These are phyloP conservation scores for Filobasidium floriforme DNA, from an alignment of 768 basidiomycete genomes.

Conservation along the genomic window DNA sequence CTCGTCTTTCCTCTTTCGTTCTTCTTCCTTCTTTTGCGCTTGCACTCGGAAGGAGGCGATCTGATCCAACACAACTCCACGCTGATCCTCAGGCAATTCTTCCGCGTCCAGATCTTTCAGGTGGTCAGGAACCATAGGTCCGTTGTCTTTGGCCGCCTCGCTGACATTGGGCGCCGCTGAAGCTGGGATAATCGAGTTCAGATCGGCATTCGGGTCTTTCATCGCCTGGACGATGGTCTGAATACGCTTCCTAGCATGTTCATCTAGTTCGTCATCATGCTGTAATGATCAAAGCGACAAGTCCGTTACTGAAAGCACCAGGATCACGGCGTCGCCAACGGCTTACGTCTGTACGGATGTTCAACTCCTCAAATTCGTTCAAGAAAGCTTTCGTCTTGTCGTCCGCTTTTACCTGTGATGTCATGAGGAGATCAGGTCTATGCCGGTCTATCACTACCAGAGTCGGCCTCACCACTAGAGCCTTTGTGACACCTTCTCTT, in stretches of 20 bases:
- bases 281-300: constrained; percentile 41
- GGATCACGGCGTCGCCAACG: no score
- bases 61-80: constrained; percentile 88
- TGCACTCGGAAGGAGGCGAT: constrained; percentile 94
- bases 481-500: constrained; percentile 56
- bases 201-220: constrained; percentile 55
- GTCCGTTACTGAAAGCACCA: no score
- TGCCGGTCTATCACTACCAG: neutral
- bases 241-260: constrained; percentile 55
- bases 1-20: constrained; percentile 59
- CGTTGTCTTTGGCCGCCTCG: constrained; percentile 26
- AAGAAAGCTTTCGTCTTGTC: constrained; percentile 85
- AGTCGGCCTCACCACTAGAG: constrained; percentile 57
- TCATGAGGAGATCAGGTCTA: constrained; percentile 43
- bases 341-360: constrained; percentile 74
- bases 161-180: constrained; percentile 69
- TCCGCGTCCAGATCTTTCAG: constrained; percentile 92
- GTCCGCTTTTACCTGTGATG: constrained; percentile 76
- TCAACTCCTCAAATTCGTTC: constrained; percentile 72
- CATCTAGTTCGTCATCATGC: constrained; percentile 62
- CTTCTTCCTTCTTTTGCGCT: constrained; percentile 80
- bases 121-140: constrained; percentile 71
- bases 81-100: constrained; percentile 86
- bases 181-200: constrained; percentile 49
- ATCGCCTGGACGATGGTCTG: constrained; percentile 57